These are phyloP conservation scores for Pseudocercospora vitis DNA, from an alignment of 2,329 filamentous ascomycete species.

Conservation along the genomic window DNA sequence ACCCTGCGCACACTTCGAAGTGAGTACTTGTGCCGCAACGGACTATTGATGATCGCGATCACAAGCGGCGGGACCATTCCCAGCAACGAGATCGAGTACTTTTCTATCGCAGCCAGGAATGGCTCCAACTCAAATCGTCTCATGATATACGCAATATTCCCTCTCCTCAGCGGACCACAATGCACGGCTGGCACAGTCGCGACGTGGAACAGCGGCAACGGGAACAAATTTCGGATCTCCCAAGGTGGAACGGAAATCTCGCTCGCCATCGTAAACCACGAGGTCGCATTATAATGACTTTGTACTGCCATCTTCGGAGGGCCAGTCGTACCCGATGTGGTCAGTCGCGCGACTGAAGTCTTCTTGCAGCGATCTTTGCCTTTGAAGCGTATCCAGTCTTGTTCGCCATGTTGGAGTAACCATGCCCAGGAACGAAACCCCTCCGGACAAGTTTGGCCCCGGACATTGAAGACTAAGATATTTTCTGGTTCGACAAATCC, in stretches of 20 bases:
- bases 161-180: background rate
- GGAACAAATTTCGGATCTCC: background rate
- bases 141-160: slow-evolving; percentile 9
- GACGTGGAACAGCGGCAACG: slow-evolving; percentile 1
- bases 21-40: background rate
- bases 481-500: slow-evolving; percentile 40
- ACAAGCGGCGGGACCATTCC: slow-evolving; percentile 6
- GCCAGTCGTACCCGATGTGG: background rate
- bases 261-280: slow-evolving; percentile 9
- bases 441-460: slow-evolving; percentile 19
- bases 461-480: slow-evolving; percentile 42
- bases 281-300: slow-evolving; percentile 55
- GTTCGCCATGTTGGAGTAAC: slow-evolving; percentile 45
- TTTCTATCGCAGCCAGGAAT: background rate
- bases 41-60: background rate
- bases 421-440: too few species aligned
- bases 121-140: slow-evolving; percentile 11
- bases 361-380: slow-evolving; percentile 41
- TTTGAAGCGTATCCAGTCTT: slow-evolving; percentile 50
- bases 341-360: slow-evolving; percentile 60
- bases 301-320: slow-evolving; percentile 61
- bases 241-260: background rate
- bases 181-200: background rate
- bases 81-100: background rate
- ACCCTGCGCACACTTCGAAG: background rate